Evolutionary conservation across 495 filamentous ascomycete species (phyloP).

Genomic region (Massariosphaeria phaeospora): DNA sequence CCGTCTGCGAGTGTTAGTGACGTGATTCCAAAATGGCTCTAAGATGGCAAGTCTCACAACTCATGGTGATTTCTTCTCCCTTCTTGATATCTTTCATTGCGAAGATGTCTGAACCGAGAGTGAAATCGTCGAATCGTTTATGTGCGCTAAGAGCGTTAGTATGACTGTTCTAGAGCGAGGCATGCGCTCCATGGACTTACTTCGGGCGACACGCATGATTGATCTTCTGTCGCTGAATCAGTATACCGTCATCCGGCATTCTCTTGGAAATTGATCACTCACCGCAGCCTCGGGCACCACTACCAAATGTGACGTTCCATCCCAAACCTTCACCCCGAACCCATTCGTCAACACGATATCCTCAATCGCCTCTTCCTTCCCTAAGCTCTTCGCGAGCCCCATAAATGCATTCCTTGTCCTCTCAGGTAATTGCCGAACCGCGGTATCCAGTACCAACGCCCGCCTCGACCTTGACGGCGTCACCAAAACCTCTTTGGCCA

Average conservation of each 20-base stretch:
- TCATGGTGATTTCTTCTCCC: slow-evolving; percentile 19
- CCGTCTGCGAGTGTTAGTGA: slow-evolving; percentile 15
- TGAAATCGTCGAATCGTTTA: slow-evolving; percentile 23
- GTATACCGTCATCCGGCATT: not conserved
- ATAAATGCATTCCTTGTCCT: slow-evolving; percentile 4
- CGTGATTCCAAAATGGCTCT: not conserved
- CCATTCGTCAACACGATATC: slow-evolving; percentile 24
- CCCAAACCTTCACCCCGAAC: slow-evolving; percentile 11
- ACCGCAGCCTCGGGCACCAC: slow-evolving; percentile 28
- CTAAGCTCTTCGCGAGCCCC: slow-evolving; percentile 10
- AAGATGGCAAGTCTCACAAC: slow-evolving; percentile 3
- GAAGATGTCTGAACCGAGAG: slow-evolving; percentile 18
- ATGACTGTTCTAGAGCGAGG: not conserved
- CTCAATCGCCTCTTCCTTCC: slow-evolving; percentile 4
- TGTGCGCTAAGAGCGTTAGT: not conserved
- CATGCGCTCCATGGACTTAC: not conserved
- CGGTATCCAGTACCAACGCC: not conserved
- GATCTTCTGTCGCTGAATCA: slow-evolving; percentile 12
- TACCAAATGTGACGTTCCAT: slow-evolving; percentile 10
- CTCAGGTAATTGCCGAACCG: slow-evolving; percentile 13
- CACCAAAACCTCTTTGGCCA: slow-evolving; percentile 3
- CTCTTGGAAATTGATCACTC: not conserved
- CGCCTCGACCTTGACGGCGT: not conserved
- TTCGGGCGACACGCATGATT: slow-evolving; percentile 31
- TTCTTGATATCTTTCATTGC: slow-evolving; percentile 12